Conservation (phyloP, 139 green algal species). For the Mesotaenium endlicherianum region DNA sequence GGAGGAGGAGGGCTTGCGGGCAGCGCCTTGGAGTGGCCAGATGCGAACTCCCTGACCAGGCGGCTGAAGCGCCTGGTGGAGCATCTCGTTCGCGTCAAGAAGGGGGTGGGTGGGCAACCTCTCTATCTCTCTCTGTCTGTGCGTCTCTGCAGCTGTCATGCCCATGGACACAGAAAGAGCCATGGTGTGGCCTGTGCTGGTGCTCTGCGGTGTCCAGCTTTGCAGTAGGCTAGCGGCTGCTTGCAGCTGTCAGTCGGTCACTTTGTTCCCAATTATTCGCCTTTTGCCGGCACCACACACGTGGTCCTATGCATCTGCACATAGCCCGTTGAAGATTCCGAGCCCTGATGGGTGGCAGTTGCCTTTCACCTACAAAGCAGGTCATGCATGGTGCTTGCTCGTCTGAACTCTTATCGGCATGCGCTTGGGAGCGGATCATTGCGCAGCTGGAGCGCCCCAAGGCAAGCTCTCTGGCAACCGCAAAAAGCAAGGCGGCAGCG, state of each 20-base stretch:
- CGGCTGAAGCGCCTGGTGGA: slow-evolving; percentile 44
- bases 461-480: background rate
- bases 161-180: background rate
- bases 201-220: background rate
- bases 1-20: background rate
- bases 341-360: too few species aligned
- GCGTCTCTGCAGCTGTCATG: background rate
- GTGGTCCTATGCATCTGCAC: too few species aligned
- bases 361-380: too few species aligned
- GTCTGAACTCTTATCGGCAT: too few species aligned
- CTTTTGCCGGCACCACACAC: too few species aligned
- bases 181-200: background rate
- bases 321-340: too few species aligned
- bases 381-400: too few species aligned
- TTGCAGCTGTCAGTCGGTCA: background rate
- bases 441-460: background rate
- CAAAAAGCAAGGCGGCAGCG: background rate
- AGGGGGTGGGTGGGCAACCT: background rate
- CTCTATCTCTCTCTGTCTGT: background rate
- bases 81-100: slow-evolving; percentile 13
- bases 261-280: background rate
- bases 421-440: background rate
- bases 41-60: slow-evolving; percentile 37
- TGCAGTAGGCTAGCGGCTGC: background rate
- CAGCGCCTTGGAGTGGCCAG: slow-evolving; percentile 14